Evolutionary conservation across 495 filamentous ascomycete species (phyloP).

Genomic region (Cetradonia linearis): DNA sequence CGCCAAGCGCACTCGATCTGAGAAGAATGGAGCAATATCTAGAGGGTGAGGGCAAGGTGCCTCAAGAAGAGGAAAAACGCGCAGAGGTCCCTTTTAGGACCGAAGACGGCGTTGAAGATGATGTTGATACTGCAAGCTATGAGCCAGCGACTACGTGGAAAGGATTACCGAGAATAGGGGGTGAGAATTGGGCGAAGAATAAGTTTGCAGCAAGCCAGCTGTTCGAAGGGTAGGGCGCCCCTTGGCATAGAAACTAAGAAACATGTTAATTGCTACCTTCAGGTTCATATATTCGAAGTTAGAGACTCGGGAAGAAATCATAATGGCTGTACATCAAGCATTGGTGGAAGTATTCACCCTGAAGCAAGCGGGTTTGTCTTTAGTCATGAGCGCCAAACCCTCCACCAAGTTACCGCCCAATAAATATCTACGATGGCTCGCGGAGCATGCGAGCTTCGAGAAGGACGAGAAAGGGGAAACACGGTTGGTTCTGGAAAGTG

Average conservation of each 20-base stretch:
- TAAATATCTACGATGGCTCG: not conserved
- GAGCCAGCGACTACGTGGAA: conserved; percentile 46
- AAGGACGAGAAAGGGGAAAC: conserved; percentile 10
- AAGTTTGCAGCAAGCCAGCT: conserved; percentile 12
- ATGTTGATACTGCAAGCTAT: conserved; percentile 32
- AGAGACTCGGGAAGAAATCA: conserved; percentile 23
- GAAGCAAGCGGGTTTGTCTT: conserved; percentile 30
- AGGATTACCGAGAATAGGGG: conserved; percentile 47
- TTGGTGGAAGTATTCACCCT: conserved; percentile 50
- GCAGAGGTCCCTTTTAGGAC: no score
- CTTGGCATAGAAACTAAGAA: not conserved
- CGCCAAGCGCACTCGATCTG: conserved; percentile 30
- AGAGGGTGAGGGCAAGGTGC: conserved; percentile 10
- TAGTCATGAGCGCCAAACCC: conserved; percentile 3
- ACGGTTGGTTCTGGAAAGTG: not conserved
- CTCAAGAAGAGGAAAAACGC: not conserved
- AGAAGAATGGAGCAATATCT: conserved; percentile 21
- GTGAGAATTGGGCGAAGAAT: conserved; percentile 31
- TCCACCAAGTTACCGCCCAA: conserved; percentile 8
- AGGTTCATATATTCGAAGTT: conserved; percentile 24
- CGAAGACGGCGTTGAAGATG: not conserved
- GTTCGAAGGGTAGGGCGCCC: conserved; percentile 21
- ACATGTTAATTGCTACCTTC: conserved; percentile 8
- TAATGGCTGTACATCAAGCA: conserved; percentile 45
- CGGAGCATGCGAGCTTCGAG: conserved; percentile 27